A percentile compares a stretch with the other conserved stretches of the same genome.
Conservation (phyloP, 805 yeast genomes). For the Henningerozyma blattae region DNA sequence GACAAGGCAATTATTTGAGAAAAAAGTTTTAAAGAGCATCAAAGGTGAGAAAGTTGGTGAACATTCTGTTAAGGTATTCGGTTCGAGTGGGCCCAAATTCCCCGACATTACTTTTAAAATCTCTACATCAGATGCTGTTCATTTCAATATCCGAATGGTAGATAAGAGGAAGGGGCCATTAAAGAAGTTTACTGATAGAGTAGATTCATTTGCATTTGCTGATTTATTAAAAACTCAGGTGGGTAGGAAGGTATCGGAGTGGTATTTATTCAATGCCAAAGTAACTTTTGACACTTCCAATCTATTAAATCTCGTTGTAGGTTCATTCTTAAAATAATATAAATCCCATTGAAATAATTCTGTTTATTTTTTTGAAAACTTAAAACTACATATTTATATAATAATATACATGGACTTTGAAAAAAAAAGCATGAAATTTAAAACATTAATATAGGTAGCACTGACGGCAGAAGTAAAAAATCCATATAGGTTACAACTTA, state of each 20-base stretch:
- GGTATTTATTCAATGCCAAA: constrained; percentile 54
- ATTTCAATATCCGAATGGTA: constrained; percentile 51
- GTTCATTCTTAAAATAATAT: constrained; percentile 36
- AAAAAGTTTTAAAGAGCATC: constrained; percentile 50
- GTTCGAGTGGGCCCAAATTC: constrained; percentile 35
- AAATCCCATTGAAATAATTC: too few relatives aligned
- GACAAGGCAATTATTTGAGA: constrained; percentile 63
- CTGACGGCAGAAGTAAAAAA: too few relatives aligned
- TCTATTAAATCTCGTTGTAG: constrained; percentile 56
- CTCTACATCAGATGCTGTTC: constrained; percentile 62
- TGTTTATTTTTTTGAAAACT: neutral
- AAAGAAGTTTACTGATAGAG: constrained; percentile 17
- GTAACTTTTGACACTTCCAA: constrained; percentile 59
- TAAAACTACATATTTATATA: neutral
- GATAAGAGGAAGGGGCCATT: constrained; percentile 23
- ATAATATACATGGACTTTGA: too few relatives aligned
- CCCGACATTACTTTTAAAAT: constrained; percentile 61
- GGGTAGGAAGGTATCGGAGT: constrained; percentile 39
- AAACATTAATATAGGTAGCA: too few relatives aligned
- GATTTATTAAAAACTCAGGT: constrained; percentile 64
- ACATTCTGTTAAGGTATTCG: constrained; percentile 27
- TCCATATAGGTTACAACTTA: too few relatives aligned
- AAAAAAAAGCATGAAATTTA: too few relatives aligned
- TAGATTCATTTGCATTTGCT: constrained; percentile 50
- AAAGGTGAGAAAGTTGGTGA: constrained; percentile 37